These are phyloP conservation scores for Sugiyamaella lignohabitans DNA, from an alignment of 805 yeast genomes.

Conservation along the genomic window DNA sequence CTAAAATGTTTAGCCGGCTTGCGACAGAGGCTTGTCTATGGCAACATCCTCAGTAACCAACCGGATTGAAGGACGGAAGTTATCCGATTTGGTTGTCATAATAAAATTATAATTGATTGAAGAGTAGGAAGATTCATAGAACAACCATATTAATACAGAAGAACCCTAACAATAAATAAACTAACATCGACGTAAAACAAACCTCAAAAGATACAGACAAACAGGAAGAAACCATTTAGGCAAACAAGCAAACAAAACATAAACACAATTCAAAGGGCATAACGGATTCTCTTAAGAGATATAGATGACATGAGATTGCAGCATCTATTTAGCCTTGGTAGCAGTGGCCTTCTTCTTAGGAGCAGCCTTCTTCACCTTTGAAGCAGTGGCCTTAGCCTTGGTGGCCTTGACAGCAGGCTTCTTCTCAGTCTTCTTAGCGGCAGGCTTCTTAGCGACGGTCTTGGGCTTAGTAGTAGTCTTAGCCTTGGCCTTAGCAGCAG, in stretches of 20 bases:
- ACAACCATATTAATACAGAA: no score
- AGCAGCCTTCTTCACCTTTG: conserved; percentile 24
- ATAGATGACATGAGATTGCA: no score
- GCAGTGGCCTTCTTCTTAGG: conserved; percentile 28
- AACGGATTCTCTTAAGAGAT: neutral
- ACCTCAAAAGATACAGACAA: no score
- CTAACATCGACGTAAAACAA: no score
- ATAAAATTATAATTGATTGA: no score
- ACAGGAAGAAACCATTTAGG: neutral
- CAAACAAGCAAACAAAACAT: conserved; percentile 5
- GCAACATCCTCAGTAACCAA: no score
- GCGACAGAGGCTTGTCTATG: no score
- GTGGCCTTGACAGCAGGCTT: conserved; percentile 32
- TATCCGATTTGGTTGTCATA: no score
- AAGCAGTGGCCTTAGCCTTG: conserved; percentile 24
- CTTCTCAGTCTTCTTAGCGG: conserved; percentile 50
- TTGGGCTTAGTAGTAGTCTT: conserved; percentile 21
- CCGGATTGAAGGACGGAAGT: no score
- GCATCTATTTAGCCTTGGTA: conserved; percentile 9
- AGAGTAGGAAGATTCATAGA: no score
- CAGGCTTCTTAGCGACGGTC: conserved; percentile 23
- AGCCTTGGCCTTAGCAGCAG: conserved; percentile 28
- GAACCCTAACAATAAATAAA: no score
- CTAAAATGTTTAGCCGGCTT: no score
- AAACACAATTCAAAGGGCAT: neutral